phyloP scores from a whole-genome alignment of 2,329 filamentous ascomycete genomes.

The Claviceps humidiphila region DNA sequence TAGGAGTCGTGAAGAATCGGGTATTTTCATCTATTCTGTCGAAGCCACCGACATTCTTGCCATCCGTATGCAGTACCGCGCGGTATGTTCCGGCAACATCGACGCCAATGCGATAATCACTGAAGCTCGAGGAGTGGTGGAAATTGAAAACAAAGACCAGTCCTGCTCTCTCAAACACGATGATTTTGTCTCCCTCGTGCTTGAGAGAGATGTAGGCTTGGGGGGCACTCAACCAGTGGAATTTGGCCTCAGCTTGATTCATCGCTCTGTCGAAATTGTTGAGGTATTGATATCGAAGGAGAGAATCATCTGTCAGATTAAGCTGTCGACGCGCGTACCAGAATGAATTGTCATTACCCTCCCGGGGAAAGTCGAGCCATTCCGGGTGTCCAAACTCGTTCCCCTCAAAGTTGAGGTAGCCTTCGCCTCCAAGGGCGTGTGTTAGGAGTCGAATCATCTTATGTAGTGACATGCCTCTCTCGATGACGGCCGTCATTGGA shows the following conservation, averaged over 20 bases:
- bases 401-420: slow-evolving; percentile 96
- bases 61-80: slow-evolving; percentile 73
- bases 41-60: slow-evolving; percentile 64
- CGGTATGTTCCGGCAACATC: slow-evolving; percentile 75
- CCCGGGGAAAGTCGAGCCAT: slow-evolving; percentile 96
- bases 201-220: slow-evolving; percentile 93
- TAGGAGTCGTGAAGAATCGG: slow-evolving; percentile 80
- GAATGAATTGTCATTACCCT: slow-evolving; percentile 84
- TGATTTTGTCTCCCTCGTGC: slow-evolving; percentile 84
- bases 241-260: slow-evolving; percentile 77
- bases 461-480: slow-evolving; percentile 82
- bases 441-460: slow-evolving; percentile 96
- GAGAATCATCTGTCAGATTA: slow-evolving; percentile 74
- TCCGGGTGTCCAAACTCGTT: slow-evolving; percentile 98
- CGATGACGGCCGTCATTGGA: slow-evolving; percentile 75
- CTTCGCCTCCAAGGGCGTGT: slow-evolving; percentile 82
- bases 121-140: slow-evolving; percentile 70
- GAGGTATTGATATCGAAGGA: slow-evolving; percentile 80
- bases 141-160: slow-evolving; percentile 96
- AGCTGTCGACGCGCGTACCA: slow-evolving; percentile 90
- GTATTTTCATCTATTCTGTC: slow-evolving; percentile 66
- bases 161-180: slow-evolving; percentile 88
- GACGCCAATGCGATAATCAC: slow-evolving; percentile 84
- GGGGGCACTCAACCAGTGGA: slow-evolving; percentile 74
- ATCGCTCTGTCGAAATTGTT: slow-evolving; percentile 90